Conservation (phyloP, 441 rosid species). For the Croton laevigatus region DNA sequence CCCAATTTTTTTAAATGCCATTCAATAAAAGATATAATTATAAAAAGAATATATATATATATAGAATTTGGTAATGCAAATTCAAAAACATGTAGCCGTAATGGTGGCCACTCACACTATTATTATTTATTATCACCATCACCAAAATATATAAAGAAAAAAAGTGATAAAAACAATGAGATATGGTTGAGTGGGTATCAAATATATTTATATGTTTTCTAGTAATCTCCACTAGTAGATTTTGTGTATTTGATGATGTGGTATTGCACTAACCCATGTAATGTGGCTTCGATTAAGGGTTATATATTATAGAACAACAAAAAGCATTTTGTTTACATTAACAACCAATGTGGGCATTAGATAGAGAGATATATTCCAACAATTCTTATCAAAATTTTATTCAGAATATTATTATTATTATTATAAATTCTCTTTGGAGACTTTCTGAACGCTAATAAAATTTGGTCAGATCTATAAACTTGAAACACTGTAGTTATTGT, state of each 20-base stretch:
- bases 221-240: constrained; percentile 23
- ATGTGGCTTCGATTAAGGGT: constrained; percentile 7
- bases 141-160: background rate
- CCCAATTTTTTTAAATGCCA: too few species aligned
- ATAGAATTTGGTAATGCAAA: too few species aligned
- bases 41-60: too few species aligned
- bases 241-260: constrained; percentile 24
- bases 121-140: constrained; percentile 15
- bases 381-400: too few species aligned
- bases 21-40: too few species aligned
- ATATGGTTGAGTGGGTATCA: constrained; percentile 26
- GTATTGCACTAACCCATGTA: constrained; percentile 27
- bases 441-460: too few species aligned
- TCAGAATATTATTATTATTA: too few species aligned
- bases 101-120: constrained; percentile 27
- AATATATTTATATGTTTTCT: constrained; percentile 10
- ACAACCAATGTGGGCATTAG: background rate
- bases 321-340: background rate
- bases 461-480: too few species aligned
- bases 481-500: too few species aligned
- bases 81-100: background rate
- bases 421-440: too few species aligned
- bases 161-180: constrained; percentile 8
- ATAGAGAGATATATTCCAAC: too few species aligned
- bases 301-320: background rate